phyloP scores from a whole-genome alignment of 495 filamentous ascomycete genomes.

The Massariosphaeria phaeospora region DNA sequence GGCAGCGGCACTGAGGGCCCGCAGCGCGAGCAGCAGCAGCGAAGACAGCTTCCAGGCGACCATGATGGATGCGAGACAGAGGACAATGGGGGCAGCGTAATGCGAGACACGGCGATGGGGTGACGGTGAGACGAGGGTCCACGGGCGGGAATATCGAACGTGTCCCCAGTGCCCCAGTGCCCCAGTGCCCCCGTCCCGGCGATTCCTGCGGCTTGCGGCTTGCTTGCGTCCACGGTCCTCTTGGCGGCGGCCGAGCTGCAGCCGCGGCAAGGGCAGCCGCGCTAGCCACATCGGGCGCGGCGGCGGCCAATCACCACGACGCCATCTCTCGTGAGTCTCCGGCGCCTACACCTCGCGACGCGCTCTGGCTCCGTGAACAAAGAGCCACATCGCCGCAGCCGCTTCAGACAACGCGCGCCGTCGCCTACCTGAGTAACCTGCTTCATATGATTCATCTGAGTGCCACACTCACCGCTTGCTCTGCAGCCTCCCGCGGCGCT shows the following conservation, averaged over 20 bases:
- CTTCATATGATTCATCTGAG: too few relatives aligned
- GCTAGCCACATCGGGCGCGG: background rate
- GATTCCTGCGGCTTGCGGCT: too few relatives aligned
- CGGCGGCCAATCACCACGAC: background rate
- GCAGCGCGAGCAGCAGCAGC: conserved; percentile 65
- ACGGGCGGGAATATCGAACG: conserved; percentile 9
- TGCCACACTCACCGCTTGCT: background rate
- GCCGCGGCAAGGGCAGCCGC: background rate
- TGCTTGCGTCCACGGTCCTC: too few relatives aligned
- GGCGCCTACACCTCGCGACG: too few relatives aligned
- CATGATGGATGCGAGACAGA: conserved; percentile 50
- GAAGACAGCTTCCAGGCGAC: conserved; percentile 66
- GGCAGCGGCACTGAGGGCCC: conserved; percentile 58
- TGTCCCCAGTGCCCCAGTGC: conserved; percentile 15
- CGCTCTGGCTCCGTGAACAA: too few relatives aligned
- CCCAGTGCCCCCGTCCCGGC: too few relatives aligned
- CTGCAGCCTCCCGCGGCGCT: too few relatives aligned
- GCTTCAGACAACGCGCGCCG: too few relatives aligned
- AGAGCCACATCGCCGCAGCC: too few relatives aligned
- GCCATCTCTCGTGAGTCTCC: too few relatives aligned
- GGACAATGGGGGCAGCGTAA: too few relatives aligned
- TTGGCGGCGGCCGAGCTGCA: background rate
- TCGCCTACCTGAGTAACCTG: background rate
- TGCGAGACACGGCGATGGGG: conserved; percentile 7
- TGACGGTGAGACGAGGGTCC: background rate